A percentile compares a stretch with the other conserved stretches of the same genome.
phyloP scores from a whole-genome alignment of 768 basidiomycete species.

The Termitomyces sp. region DNA sequence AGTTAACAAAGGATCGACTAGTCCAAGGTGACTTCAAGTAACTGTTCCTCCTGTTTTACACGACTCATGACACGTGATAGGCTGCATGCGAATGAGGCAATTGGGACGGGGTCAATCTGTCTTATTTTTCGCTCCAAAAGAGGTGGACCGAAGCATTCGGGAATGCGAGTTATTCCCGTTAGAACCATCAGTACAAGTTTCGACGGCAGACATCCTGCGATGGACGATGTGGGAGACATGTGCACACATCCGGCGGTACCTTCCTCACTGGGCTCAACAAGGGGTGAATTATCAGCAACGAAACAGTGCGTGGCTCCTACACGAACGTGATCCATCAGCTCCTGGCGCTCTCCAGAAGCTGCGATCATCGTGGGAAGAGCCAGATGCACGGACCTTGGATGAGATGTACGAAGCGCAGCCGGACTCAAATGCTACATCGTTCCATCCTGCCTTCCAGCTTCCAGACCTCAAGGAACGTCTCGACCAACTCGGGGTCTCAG shows the following conservation, averaged over 20 bases:
- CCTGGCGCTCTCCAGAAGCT: too few relatives aligned
- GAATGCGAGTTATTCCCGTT: conserved; percentile 25
- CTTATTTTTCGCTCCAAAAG: conserved; percentile 40
- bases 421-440: not conserved
- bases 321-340: too few relatives aligned
- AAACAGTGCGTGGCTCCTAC: too few relatives aligned
- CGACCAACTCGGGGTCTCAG: conserved; percentile 19
- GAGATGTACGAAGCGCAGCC: too few relatives aligned
- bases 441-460: conserved; percentile 9
- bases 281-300: too few relatives aligned
- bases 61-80: conserved; percentile 17
- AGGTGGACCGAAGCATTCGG: conserved; percentile 33
- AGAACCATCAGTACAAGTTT: not conserved
- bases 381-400: too few relatives aligned
- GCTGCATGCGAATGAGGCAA: conserved; percentile 50
- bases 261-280: too few relatives aligned
- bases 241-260: too few relatives aligned
- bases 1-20: conserved; percentile 45
- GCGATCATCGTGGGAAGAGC: too few relatives aligned
- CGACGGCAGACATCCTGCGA: not conserved
- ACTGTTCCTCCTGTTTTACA: too few relatives aligned
- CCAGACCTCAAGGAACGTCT: conserved; percentile 20
- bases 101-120: conserved; percentile 42
- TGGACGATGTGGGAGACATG: too few relatives aligned
- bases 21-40: conserved; percentile 50